These are phyloP conservation scores for Chlorociboria aeruginascens DNA, from an alignment of 495 filamentous ascomycete species.

Conservation along the genomic window DNA sequence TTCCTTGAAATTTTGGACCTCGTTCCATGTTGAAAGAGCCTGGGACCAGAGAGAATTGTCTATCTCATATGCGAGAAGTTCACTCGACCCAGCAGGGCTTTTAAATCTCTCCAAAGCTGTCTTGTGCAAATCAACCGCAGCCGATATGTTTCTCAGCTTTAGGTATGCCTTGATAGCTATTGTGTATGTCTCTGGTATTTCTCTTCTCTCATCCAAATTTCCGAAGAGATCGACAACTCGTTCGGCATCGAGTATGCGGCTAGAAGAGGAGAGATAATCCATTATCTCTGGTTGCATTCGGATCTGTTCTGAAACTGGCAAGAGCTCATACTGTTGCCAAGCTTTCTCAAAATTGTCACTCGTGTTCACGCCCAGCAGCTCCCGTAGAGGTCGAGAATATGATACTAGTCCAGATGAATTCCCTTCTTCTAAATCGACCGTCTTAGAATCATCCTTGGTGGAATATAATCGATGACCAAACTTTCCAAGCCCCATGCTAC, in stretches of 20 bases:
- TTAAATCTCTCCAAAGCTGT: conserved; percentile 14
- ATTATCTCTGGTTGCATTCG: conserved; percentile 10
- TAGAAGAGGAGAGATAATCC: conserved; percentile 27
- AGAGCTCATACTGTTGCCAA: conserved; percentile 22
- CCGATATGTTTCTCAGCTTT: conserved; percentile 19
- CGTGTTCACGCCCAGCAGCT: conserved; percentile 1
- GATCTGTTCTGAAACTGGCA: conserved; percentile 6
- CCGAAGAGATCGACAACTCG: conserved; percentile 32
- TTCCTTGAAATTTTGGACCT: conserved; percentile 11
- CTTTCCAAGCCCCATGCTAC: conserved; percentile 14
- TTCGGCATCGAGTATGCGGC: conserved; percentile 23
- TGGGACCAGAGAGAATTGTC: conserved; percentile 15
- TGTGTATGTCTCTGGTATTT: background rate
- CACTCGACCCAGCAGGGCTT: conserved; percentile 18
- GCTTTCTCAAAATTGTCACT: conserved; percentile 15
- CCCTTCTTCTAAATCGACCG: background rate
- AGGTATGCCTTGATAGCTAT: conserved; percentile 16
- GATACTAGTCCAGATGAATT: background rate
- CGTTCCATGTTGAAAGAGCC: conserved; percentile 3
- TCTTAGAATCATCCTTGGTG: conserved; percentile 7
- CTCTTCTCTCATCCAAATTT: conserved; percentile 8
- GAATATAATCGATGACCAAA: conserved; percentile 21
- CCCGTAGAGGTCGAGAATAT: background rate
- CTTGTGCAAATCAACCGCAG: conserved; percentile 23
- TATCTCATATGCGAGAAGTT: conserved; percentile 24